Base-by-base conservation (phyloP, 1,139 yeast genomes). In the Spathaspora sp. region DNA sequence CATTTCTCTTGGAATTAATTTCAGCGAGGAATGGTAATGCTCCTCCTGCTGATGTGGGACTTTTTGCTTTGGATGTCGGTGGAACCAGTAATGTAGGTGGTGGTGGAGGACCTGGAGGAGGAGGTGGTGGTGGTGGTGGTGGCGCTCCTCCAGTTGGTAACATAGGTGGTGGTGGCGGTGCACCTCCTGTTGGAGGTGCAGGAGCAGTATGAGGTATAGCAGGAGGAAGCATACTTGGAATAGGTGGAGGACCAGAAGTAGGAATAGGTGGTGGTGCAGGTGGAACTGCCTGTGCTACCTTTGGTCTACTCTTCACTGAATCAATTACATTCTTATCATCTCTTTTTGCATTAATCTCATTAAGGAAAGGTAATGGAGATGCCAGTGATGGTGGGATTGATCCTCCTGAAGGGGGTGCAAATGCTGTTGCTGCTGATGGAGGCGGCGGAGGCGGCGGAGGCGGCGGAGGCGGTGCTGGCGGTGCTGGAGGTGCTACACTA, bases 281-380 rank as follows among this genome's bases (percentile, higher is more conserved):
- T 38, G 47, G 27, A n/a, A 44, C 10, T 15, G 49, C n/a, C 13
- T 9, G 18, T 10, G 50, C 45, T 3, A 17, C 43, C n/a, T 53
- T 47, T 31, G 36, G 17, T 15, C 5, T 31, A 34, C 38, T 34
- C 20, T 3, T 23, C 16, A 38, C 43, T 8, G 56, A 46, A 59
- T 86, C 95, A 51, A 86, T 78, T 0, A 91, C 87, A 40, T 76
- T 78, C 0, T 75, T 53, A 39, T 80, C 83, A 49, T 77, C 76
- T 56, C 86, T 65, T 51, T 74, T 78, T 41, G 76, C 74, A 53
- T 80, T 79, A 39, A 81, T 81, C 47, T 81, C 80, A 1, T 83
- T 80, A 39, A 81, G 65, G 54, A 81, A 81, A 5, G 82, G 80
- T 11, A 76, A 57, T 9, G 38, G 38, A 2, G 38, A 34, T 34